Evolutionary conservation across 495 filamentous ascomycete genomes (phyloP).

Genomic region (Xylaria grammica): DNA sequence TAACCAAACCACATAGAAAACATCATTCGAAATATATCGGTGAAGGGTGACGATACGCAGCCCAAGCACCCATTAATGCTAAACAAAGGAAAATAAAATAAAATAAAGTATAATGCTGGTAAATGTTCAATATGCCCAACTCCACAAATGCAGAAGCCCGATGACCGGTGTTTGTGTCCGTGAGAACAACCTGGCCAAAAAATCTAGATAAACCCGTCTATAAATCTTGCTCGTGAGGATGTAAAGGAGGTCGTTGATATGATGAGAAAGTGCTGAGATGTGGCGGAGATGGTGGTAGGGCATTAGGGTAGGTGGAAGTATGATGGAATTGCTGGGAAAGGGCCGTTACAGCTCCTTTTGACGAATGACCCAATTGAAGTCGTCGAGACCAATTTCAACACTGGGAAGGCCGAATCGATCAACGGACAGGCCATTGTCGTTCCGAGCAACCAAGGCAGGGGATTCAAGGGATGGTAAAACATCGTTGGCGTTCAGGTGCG

Average conservation of each 20-base stretch:
- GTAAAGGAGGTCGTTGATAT: background rate
- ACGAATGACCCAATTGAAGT: constrained; percentile 47
- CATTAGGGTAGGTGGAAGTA: background rate
- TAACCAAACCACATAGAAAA: background rate
- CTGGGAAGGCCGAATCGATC: constrained; percentile 40
- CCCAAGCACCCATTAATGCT: no score
- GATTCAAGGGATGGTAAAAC: constrained; percentile 31
- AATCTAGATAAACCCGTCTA: constrained; percentile 12
- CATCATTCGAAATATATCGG: no score
- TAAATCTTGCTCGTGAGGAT: constrained; percentile 14
- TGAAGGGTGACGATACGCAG: no score
- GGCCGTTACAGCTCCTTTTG: background rate
- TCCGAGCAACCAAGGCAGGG: constrained; percentile 34
- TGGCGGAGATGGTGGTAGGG: background rate
- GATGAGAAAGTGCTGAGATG: background rate
- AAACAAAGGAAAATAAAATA: background rate
- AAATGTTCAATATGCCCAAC: constrained; percentile 6
- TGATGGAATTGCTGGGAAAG: background rate
- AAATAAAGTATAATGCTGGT: constrained; percentile 1
- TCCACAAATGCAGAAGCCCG: constrained; percentile 15
- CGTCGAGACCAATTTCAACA: constrained; percentile 46
- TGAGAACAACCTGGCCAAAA: constrained; percentile 17
- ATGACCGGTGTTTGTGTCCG: constrained; percentile 16
- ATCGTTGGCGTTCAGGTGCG: constrained; percentile 20
- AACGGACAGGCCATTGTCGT: constrained; percentile 33